phyloP scores from a whole-genome alignment of 495 filamentous ascomycete genomes.

The Tuber microsphaerosporum region DNA sequence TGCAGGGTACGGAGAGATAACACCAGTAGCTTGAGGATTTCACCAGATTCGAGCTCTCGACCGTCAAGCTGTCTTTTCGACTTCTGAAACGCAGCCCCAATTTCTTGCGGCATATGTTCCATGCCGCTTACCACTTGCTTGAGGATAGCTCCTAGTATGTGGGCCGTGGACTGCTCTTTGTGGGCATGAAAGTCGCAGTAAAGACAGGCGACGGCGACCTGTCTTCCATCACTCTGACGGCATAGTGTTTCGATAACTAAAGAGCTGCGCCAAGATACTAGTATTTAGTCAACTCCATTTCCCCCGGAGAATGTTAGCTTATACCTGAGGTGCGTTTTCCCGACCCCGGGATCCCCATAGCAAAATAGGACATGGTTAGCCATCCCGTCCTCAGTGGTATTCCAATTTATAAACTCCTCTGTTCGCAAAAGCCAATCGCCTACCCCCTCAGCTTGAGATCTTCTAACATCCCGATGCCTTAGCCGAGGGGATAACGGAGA shows the following conservation, averaged over 20 bases:
- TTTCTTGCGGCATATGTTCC: neutral
- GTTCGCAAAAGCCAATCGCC: neutral
- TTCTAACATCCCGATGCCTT: neutral
- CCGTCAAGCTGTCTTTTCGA: neutral
- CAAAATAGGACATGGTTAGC: neutral
- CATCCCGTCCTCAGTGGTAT: neutral
- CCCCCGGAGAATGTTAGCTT: neutral
- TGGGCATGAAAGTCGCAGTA: neutral
- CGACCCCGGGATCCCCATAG: neutral
- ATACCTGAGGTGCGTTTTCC: neutral
- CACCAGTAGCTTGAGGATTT: neutral
- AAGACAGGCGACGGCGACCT: neutral
- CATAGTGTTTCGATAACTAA: neutral
- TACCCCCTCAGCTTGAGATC: neutral
- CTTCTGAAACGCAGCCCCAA: neutral
- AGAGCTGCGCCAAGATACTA: neutral
- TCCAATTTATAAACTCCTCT: neutral
- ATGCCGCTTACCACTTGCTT: neutral
- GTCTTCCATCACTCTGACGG: neutral
- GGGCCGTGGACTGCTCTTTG: neutral
- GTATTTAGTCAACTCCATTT: neutral
- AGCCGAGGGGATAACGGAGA: neutral
- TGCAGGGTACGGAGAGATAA: neutral
- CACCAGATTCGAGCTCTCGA: neutral
- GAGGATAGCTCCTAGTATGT: neutral